Base-by-base conservation (phyloP, 208 protist genomes). In the Trypanosoma boissoni region DNA sequence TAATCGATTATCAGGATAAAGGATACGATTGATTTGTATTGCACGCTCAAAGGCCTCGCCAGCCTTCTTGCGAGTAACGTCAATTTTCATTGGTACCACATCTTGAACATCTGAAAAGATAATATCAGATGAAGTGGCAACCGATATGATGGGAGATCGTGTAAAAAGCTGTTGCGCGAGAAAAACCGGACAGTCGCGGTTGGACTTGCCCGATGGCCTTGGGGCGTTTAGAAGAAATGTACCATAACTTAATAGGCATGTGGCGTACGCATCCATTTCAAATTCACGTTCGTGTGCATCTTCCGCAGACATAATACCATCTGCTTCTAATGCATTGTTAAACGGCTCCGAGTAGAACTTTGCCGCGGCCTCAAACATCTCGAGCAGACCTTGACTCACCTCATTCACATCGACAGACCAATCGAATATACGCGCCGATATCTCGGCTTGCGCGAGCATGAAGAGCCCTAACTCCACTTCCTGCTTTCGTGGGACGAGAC, bases 381-480 rank as follows among this genome's bases (percentile, higher is more conserved):
- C 67, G 7, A 78, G 27, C 16, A 85, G 58, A 39, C 32, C 56
- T 26, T 50, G 72, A 55, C 85, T 74, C 1, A 83, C 60, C 68
- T 85, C 62, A 28, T 71, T 76, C 9, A 54, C 32, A 21, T 43
- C 51, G 10, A 76, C 14, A 29, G 65, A 58, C 83, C 84, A 94
- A 56, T 86, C 70, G 43, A 88, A 91, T 6, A 86, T 67, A 24
- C 84, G 78, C 29, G 74, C 68, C 9, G 63, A 51, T 31, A 94
- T 79, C 61, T 91, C 84, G 0, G 84, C 82, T 16, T 78, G 77
- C 12, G 70, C 64, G 36, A 91, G 66, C 61, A 88, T 53, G 57
- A 81, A 86, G 14, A 94, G 69, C 9, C 88, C 88, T 8, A 89
- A 57, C 71, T 94, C 82, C 6, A 71, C 62, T 63, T 91, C 81